Percentiles rank a stretch among this genome's conserved stretches.
Evolutionary conservation across 176 grass and related monocot species (phyloP).

Genomic region (Raddia distichophylla): DNA sequence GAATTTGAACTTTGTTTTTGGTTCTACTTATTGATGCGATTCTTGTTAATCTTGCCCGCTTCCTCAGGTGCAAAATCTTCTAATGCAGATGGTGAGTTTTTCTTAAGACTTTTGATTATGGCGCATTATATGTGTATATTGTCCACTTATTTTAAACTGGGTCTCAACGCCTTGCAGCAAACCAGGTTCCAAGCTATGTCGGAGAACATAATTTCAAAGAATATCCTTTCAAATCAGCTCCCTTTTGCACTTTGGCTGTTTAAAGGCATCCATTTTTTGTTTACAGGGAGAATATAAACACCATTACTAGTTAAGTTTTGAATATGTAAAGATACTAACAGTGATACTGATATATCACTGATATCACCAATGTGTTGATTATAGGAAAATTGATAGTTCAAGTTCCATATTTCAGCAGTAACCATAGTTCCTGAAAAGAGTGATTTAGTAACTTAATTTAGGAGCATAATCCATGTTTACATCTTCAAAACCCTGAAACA

Average conservation of each 20-base stretch:
- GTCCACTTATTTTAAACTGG: neutral
- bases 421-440: neutral
- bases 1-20: neutral
- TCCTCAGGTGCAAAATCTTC: conserved; percentile 92
- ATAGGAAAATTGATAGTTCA: neutral
- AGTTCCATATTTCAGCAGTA: neutral
- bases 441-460: neutral
- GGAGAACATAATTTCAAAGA: conserved; percentile 83
- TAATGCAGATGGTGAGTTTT: conserved; percentile 79
- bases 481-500: neutral
- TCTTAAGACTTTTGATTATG: neutral
- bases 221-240: conserved; percentile 78
- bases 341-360: neutral
- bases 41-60: conserved; percentile 31
- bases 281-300: neutral
- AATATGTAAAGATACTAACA: neutral
- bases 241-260: neutral
- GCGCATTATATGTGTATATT: neutral
- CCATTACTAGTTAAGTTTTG: conserved; percentile 17
- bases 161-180: conserved; percentile 63
- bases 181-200: conserved; percentile 88
- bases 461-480: neutral
- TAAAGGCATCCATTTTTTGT: neutral
- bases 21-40: neutral
- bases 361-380: neutral